A percentile compares a stretch with the other conserved stretches of the same genome.
Conservation (phyloP, 1,139 yeast species). For the Pneumocystis canis region DNA sequence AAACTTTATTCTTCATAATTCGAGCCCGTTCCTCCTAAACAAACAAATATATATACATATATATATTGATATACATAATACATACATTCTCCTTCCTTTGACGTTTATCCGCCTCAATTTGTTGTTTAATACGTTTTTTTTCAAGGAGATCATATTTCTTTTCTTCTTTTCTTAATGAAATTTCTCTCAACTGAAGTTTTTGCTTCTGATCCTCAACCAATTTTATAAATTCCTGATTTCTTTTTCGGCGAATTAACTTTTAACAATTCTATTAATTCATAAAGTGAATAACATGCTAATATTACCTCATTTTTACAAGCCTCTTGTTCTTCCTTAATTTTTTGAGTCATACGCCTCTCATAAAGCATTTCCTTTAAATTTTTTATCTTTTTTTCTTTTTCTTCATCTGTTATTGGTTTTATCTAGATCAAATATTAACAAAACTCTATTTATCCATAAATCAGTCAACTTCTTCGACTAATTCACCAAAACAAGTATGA, state of each 20-base stretch:
- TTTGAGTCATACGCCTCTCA: slow-evolving; percentile 17
- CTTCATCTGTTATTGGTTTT: slow-evolving; percentile 21
- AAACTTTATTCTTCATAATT: slow-evolving; percentile 6
- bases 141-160: slow-evolving; percentile 25
- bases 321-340: slow-evolving; percentile 10
- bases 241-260: slow-evolving; percentile 24
- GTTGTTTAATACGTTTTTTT: slow-evolving; percentile 23
- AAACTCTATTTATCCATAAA: not conserved
- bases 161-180: slow-evolving; percentile 23
- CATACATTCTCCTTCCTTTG: slow-evolving; percentile 20
- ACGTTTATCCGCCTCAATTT: slow-evolving; percentile 27
- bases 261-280: slow-evolving; percentile 14
- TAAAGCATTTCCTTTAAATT: slow-evolving; percentile 22
- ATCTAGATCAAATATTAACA: not conserved
- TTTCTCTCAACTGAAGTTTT: slow-evolving; percentile 24
- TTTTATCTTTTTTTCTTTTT: slow-evolving; percentile 22
- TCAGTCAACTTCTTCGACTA: slow-evolving; percentile 13
- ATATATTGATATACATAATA: not conserved
- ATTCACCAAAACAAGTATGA: slow-evolving; percentile 15
- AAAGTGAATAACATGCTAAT: not conserved
- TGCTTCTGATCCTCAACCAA: slow-evolving; percentile 24
- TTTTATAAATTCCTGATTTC: slow-evolving; percentile 21
- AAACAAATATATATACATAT: slow-evolving; percentile 8
- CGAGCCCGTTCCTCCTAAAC: slow-evolving; percentile 11
- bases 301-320: slow-evolving; percentile 7